These are phyloP conservation scores for Cryptosporidium ubiquitum DNA, from an alignment of 169 alveolate genomes.

Conservation along the genomic window DNA sequence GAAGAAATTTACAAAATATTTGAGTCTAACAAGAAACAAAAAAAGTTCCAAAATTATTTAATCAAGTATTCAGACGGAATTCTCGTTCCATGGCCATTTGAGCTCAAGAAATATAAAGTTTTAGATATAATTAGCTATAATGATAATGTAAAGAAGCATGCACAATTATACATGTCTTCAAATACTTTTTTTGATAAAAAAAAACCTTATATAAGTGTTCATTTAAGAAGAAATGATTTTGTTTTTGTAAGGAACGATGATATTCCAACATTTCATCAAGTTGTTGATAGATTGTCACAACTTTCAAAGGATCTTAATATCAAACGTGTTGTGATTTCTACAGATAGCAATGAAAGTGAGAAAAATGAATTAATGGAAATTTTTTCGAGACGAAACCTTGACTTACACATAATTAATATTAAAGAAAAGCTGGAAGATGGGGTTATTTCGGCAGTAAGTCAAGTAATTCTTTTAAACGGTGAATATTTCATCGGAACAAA, in stretches of 20 bases:
- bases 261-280: conserved; percentile 62
- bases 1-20: conserved; percentile 2
- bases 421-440: conserved; percentile 37
- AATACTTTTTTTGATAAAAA: conserved; percentile 4
- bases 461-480: conserved; percentile 27
- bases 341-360: conserved; percentile 28
- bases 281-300: conserved; percentile 11
- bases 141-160: not conserved
- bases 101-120: conserved; percentile 15
- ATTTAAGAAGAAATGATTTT: conserved; percentile 60
- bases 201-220: conserved; percentile 42
- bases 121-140: conserved; percentile 1
- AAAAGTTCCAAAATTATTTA: not conserved
- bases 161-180: conserved; percentile 18
- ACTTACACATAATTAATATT: conserved; percentile 6
- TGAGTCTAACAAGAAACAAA: not conserved
- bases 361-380: not conserved
- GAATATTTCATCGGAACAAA: conserved; percentile 66
- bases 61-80: conserved; percentile 53
- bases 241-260: conserved; percentile 21
- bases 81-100: conserved; percentile 71
- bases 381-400: not conserved
- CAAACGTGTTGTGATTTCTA: conserved; percentile 20
- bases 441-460: conserved; percentile 53
- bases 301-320: conserved; percentile 23